Percentiles rank a stretch among this genome's conserved stretches.
phyloP scores from a whole-genome alignment of 352 stramenopile genomes.

The Phytopythium vexans region DNA sequence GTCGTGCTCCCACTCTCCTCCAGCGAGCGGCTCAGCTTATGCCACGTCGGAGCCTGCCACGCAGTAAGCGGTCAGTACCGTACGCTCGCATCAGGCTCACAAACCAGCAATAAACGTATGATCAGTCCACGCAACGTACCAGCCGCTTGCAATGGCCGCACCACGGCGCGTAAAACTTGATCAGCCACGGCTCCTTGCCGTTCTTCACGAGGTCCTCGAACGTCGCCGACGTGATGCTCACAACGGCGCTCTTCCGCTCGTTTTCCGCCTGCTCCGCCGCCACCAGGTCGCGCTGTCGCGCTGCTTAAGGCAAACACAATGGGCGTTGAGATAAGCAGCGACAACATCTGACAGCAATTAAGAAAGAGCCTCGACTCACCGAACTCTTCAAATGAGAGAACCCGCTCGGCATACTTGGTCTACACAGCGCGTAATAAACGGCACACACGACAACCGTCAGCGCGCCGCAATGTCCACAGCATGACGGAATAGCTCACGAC shows the following conservation, averaged over 20 bases:
- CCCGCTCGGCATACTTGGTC: conserved; percentile 42
- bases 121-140: conserved; percentile 21
- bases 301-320: conserved; percentile 2
- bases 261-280: conserved; percentile 51
- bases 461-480: neutral
- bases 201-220: conserved; percentile 64
- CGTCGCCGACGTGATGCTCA: conserved; percentile 39
- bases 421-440: conserved; percentile 5
- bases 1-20: conserved; percentile 57
- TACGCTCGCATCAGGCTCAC: neutral
- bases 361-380: conserved; percentile 18
- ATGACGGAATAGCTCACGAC: conserved; percentile 1
- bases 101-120: too few species aligned
- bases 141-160: conserved; percentile 82
- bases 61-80: neutral
- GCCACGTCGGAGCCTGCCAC: conserved; percentile 49
- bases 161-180: conserved; percentile 85
- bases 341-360: neutral
- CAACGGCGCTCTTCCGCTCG: conserved; percentile 47
- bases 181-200: conserved; percentile 62
- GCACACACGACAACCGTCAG: neutral
- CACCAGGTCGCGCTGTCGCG: conserved; percentile 29
- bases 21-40: conserved; percentile 69
- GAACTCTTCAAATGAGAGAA: conserved; percentile 60
- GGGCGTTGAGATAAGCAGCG: neutral